A percentile compares a stretch with the other conserved stretches of the same genome.
phyloP scores from a whole-genome alignment of 2,329 filamentous ascomycete species.

The Parascedosporium putredinis region DNA sequence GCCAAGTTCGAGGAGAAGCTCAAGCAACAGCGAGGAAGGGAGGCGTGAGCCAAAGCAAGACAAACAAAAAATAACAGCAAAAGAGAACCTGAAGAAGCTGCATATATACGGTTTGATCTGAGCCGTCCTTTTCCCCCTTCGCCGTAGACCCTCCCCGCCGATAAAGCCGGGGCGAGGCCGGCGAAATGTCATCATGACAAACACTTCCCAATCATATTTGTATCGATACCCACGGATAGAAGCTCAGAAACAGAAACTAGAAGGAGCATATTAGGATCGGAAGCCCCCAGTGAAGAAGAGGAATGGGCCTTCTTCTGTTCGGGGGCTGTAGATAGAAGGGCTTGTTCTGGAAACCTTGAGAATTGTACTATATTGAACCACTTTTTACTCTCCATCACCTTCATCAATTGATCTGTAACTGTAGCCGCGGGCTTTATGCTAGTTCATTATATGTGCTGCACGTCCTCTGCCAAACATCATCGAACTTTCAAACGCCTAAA shows the following conservation, averaged over 20 bases:
- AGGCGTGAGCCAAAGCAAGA: not conserved
- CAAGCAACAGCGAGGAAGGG: constrained; percentile 37
- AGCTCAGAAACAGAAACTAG: not conserved
- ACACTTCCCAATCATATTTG: not conserved
- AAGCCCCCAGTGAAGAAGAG: no score
- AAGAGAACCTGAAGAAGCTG: no score
- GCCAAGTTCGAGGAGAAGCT: constrained; percentile 87
- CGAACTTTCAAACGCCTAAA: no score
- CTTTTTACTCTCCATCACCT: no score
- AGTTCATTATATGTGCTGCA: no score
- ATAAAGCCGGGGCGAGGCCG: not conserved
- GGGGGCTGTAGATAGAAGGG: not conserved
- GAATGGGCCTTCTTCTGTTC: no score
- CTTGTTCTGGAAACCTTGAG: not conserved
- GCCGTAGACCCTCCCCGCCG: not conserved
- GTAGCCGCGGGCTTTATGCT: no score
- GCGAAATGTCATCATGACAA: not conserved
- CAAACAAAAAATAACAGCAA: no score
- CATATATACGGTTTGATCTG: no score
- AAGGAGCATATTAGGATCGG: not conserved
- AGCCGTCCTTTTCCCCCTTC: no score
- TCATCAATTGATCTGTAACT: no score
- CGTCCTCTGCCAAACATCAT: no score
- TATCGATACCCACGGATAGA: constrained; percentile 3
- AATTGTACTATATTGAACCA: not conserved